Base-by-base conservation (phyloP, 2,329 filamentous ascomycete genomes). In the Talaromyces piceae region DNA sequence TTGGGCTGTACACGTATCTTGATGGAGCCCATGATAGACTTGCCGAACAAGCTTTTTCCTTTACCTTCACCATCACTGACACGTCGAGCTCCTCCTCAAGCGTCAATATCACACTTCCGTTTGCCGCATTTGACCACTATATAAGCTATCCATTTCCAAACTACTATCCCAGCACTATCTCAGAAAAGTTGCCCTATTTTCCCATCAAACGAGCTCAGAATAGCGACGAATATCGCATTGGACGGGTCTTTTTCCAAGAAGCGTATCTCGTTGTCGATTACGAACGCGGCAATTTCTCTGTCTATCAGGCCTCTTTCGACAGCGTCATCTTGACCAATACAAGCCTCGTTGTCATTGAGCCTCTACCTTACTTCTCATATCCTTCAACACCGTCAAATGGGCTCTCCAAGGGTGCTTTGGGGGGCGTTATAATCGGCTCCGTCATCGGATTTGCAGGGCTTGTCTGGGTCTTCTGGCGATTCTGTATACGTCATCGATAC, bases 201-300 rank as follows among this genome's bases (percentile, higher is more conserved):
- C 70, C 71, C 6, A 52, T 73, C 5, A 66, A 67, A 41, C 62
- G 59, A 56, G 63, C 70, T 3, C 52, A 55, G 1, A 63, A 66
- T 44, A 56, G 59, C 7, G 61, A 60, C 30, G 64, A 70, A 49
- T 66, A 62, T 44, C 68, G 63, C 6, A 61, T 73, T 33, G 70
- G 70, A n/a, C 60, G 70, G 46, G 57, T 62, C 7, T 72, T 73
- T 52, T 56, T 73, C 13, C 70, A 73, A 57, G 70, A 73, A 58
- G 64, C 67, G 13, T 69, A 70, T 54, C 41, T 69, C 23, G 59
- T 59, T 25, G 67, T 68, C 9, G 66, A 71, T 52, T 69, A 68
- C 52, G 66, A 69, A 48, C 58, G 66, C 7, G 58, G 61, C 20
- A 65, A 63, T 30, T 71, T 70, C 49, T 66, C 65, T 2, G 52